Percentiles rank a stretch among this genome's conserved stretches.
phyloP scores from a whole-genome alignment of 2,329 filamentous ascomycete genomes.

The Onygena corvina region DNA sequence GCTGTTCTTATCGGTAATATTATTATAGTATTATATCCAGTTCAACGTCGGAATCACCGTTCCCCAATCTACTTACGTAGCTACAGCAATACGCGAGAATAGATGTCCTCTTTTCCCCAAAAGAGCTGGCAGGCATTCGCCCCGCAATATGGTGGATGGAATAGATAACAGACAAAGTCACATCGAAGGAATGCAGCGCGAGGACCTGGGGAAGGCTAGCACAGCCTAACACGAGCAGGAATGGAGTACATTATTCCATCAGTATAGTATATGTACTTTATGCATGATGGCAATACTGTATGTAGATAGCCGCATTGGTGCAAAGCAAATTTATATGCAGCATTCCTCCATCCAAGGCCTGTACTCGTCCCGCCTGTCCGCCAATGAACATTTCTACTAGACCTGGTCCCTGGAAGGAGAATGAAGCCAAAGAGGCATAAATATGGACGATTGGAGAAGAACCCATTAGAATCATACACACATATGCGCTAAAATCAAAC shows the following conservation, averaged over 20 bases:
- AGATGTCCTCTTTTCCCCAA: neutral
- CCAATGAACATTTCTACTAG: neutral
- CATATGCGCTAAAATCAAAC: neutral
- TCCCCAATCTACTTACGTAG: neutral
- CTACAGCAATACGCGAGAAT: neutral
- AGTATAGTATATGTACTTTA: neutral
- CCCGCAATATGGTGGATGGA: neutral
- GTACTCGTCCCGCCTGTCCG: neutral
- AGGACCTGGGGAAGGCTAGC: neutral
- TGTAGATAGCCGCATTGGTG: slow-evolving; percentile 4
- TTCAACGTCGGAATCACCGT: too few relatives aligned
- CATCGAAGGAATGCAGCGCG: neutral
- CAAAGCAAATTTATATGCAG: neutral
- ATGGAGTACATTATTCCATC: neutral
- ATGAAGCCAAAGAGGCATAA: neutral
- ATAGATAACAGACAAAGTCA: neutral
- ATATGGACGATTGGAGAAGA: neutral
- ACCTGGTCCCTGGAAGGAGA: neutral
- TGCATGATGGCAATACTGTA: too few relatives aligned
- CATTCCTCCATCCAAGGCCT: slow-evolving; percentile 1
- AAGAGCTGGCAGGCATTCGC: neutral
- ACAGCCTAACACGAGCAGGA: neutral
- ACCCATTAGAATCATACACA: slow-evolving; percentile 1
- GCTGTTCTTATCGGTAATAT: too few relatives aligned
- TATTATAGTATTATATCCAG: too few relatives aligned